Percentiles rank a stretch among this genome's conserved stretches.
These are phyloP conservation scores for Debaryomyces prosopidis DNA, from an alignment of 805 yeast genomes.

Conservation along the genomic window DNA sequence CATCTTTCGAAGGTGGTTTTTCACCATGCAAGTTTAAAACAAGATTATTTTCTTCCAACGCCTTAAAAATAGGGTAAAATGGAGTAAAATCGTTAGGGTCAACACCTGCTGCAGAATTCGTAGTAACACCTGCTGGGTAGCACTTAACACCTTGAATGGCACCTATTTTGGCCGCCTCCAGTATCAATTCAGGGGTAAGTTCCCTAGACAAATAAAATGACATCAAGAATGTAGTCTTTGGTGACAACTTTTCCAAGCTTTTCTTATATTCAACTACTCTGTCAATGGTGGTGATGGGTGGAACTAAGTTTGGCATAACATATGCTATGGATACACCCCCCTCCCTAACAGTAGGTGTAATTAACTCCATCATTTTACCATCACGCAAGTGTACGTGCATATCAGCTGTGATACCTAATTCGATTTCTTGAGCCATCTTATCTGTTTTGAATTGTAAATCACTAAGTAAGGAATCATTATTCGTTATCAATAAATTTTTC, in stretches of 20 bases:
- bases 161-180: constrained; percentile 68
- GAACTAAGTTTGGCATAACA: constrained; percentile 94
- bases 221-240: constrained; percentile 87
- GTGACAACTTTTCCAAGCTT: constrained; percentile 63
- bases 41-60: constrained; percentile 75
- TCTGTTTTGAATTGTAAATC: neutral
- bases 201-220: constrained; percentile 78
- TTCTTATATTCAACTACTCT: constrained; percentile 70
- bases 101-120: constrained; percentile 90
- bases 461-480: neutral
- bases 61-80: constrained; percentile 87
- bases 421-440: constrained; percentile 28
- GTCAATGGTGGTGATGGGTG: constrained; percentile 82
- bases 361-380: constrained; percentile 87
- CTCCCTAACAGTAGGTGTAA: constrained; percentile 83
- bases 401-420: constrained; percentile 78
- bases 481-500: neutral
- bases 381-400: constrained; percentile 96
- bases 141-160: constrained; percentile 88
- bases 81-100: constrained; percentile 87
- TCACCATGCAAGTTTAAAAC: constrained; percentile 95
- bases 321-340: constrained; percentile 94
- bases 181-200: constrained; percentile 82
- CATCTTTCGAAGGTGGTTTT: constrained; percentile 65
- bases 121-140: constrained; percentile 99